Evolutionary conservation across 2,329 filamentous ascomycete genomes (phyloP).

Genomic region (Aspergillus udagawae): DNA sequence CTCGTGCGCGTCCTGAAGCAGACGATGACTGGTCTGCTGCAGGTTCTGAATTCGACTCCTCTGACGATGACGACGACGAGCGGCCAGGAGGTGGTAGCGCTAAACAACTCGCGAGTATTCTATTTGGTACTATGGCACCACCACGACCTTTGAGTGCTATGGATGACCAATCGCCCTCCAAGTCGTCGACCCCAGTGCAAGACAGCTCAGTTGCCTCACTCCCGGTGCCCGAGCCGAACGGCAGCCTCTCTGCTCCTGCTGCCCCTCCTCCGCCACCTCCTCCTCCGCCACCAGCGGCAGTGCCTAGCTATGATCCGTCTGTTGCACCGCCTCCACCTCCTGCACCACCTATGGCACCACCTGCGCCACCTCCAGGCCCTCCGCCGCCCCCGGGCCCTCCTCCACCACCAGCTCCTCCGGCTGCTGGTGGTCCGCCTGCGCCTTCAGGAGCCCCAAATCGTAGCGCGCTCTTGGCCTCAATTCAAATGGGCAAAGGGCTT

Average conservation of each 20-base stretch:
- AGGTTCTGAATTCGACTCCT: conserved; percentile 72
- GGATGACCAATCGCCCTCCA: conserved; percentile 61
- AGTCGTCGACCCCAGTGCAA: conserved; percentile 44
- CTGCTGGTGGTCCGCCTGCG: conserved; percentile 40
- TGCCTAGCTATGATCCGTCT: conserved; percentile 3
- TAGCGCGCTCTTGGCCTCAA: conserved; percentile 71
- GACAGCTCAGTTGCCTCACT: conserved; percentile 35
- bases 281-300: conserved; percentile 27
- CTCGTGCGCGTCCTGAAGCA: conserved; percentile 57
- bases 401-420: conserved; percentile 34
- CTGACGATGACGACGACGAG: conserved; percentile 70
- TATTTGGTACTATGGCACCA: conserved; percentile 96
- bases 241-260: conserved; percentile 23
- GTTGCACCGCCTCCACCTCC: conserved; percentile 32
- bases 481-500: conserved; percentile 72
- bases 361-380: conserved; percentile 37
- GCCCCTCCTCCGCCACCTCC: conserved; percentile 31
- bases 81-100: conserved; percentile 76
- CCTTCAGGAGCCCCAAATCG: conserved; percentile 36
- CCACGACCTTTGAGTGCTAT: conserved; percentile 82
- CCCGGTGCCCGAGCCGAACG: conserved; percentile 25
- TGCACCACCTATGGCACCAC: conserved; percentile 27
- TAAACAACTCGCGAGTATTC: conserved; percentile 86
- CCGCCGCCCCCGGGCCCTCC: conserved; percentile 32
- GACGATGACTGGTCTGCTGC: conserved; percentile 76